A percentile compares a stretch with the other conserved stretches of the same genome.
These are phyloP conservation scores for Excoecaria cochinchinensis DNA, from an alignment of 345 rosid species.

Conservation along the genomic window DNA sequence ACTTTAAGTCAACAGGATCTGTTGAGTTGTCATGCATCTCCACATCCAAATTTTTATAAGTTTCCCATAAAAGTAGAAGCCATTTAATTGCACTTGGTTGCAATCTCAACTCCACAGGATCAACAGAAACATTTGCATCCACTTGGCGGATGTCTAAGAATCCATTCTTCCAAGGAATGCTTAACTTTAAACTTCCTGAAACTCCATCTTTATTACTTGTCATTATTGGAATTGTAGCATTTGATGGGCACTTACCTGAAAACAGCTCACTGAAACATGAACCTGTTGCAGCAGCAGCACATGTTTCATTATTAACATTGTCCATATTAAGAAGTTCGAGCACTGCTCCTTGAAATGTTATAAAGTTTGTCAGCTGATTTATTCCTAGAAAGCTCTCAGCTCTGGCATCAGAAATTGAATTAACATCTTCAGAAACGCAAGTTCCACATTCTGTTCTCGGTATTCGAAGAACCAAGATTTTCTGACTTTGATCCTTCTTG, in stretches of 20 bases:
- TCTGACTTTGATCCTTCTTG: conserved; percentile 30
- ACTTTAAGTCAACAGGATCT: conserved; percentile 42
- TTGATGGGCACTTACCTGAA: conserved; percentile 23
- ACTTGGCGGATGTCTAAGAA: conserved; percentile 82
- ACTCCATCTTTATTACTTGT: conserved; percentile 67
- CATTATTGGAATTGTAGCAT: conserved; percentile 50
- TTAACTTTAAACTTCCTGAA: conserved; percentile 77
- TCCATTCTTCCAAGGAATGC: conserved; percentile 96
- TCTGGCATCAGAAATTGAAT: conserved; percentile 29
- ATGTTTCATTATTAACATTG: conserved; percentile 35
- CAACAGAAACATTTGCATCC: conserved; percentile 70
- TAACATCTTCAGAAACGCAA: conserved; percentile 56
- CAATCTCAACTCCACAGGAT: conserved; percentile 74
- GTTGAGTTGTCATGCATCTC: conserved; percentile 31
- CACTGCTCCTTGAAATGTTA: conserved; percentile 73
- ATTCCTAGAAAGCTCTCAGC: conserved; percentile 64
- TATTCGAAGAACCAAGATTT: conserved; percentile 66
- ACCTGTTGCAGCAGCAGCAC: conserved; percentile 20
- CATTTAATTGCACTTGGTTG: conserved; percentile 70
- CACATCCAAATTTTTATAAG: conserved; percentile 36
- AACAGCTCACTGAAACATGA: conserved; percentile 25
- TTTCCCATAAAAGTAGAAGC: conserved; percentile 60
- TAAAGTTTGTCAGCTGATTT: conserved; percentile 63
- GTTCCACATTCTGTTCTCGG: conserved; percentile 72
- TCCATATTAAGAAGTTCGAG: conserved; percentile 70